Conservation (phyloP, 2,329 filamentous ascomycete species). For the Fusarium caatingaense region DNA sequence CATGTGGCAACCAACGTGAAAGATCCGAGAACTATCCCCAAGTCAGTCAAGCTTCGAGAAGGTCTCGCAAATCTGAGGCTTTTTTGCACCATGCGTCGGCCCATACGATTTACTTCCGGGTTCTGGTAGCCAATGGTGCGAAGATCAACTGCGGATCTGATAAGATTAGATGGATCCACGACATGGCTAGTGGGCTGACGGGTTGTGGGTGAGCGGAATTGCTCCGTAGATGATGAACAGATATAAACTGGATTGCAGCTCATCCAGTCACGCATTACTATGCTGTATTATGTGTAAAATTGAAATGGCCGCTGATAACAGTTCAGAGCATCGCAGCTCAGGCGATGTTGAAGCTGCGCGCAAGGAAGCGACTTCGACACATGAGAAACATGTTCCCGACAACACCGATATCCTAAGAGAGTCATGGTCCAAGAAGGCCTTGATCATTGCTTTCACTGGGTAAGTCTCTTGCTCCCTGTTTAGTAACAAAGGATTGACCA, state of each 20-base stretch:
- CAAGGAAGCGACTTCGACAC: neutral
- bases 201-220: slow-evolving; percentile 34
- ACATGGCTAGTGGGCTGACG: neutral
- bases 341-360: slow-evolving; percentile 25
- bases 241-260: slow-evolving; percentile 3
- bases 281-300: neutral
- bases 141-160: slow-evolving; percentile 28
- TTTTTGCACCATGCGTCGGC: slow-evolving; percentile 3
- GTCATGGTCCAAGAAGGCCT: slow-evolving; percentile 43
- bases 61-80: neutral
- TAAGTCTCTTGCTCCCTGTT: neutral
- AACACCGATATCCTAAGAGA: slow-evolving; percentile 40
- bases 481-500: too few species aligned
- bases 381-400: neutral
- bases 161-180: slow-evolving; percentile 43
- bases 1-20: neutral
- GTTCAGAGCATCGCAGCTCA: slow-evolving; percentile 22
- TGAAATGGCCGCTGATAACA: slow-evolving; percentile 20
- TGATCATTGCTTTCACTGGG: slow-evolving; percentile 43
- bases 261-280: neutral
- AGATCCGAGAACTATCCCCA: neutral
- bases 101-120: neutral
- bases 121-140: neutral
- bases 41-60: neutral
- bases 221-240: neutral